Evolutionary conservation across 805 yeast species (phyloP), one percentile per base, ranked within the genome.

Genomic region (Candida silvatica): DNA sequence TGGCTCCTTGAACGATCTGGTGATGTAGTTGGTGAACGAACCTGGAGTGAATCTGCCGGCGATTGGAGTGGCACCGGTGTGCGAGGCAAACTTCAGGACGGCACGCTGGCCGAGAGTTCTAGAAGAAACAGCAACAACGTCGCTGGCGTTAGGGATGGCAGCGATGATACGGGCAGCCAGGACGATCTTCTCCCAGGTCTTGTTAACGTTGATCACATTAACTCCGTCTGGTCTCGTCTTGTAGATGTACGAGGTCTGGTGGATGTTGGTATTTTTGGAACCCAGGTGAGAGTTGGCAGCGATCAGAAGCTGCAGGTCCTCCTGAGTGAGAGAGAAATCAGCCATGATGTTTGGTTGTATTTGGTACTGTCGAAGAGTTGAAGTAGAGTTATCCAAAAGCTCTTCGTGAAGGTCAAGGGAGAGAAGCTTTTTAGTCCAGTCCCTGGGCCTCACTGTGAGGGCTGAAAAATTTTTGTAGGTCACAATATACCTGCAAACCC

Each of bases 1-100:
- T 80, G 99, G 99, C 79, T 92, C 99, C 77, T 90, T 92, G 96
- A 92, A 92, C 58, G 97, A 86, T 75, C 97, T 90, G 72, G 98
- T 92, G 78, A 90, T 92, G 78, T 92, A 92, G 79, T 92, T 92
- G 68, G 99, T 92, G 92, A 92, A 92, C 77, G 83, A 80, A 85
- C 99, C 99, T 74, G 99, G 99, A 61, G 98, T 92, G 84, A 92
- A 92, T 78, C 99, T 87, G 74, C 99, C 99, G 59, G 98, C 99
- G 74, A 92, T 90, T 67, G 99, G 88, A 57, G 97, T 90, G 56
- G 98, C 96, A 71, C 97, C 97, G 59, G 97, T 88, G 88, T 92
- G 97, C 59, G 96, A 85, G 65, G 99, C 97, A 65, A 82, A 92
- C 78, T 92, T 92, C 71, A 92, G 81, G 56, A 90, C 99, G 64